Conservation (phyloP, 2,329 filamentous ascomycete species). For the Penicillium brevicompactum region DNA sequence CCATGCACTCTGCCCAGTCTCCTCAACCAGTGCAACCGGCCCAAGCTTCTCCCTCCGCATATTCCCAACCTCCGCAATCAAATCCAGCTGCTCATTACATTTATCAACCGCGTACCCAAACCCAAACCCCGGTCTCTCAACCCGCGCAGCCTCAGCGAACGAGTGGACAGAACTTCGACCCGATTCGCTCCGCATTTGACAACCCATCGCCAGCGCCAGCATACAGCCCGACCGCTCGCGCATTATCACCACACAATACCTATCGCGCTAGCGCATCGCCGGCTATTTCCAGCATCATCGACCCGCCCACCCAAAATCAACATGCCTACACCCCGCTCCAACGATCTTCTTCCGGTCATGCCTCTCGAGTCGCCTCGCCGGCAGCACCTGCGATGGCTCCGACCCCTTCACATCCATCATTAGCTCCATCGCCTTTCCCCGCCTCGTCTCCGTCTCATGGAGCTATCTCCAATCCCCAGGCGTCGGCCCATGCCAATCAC, state of each 20-base stretch:
- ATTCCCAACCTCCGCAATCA: slow-evolving; percentile 41
- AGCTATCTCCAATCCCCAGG: slow-evolving; percentile 19
- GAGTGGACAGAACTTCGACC: slow-evolving; percentile 84
- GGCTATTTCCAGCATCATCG: slow-evolving; percentile 87
- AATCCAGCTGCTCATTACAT: slow-evolving; percentile 49
- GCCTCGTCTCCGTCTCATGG: slow-evolving; percentile 26
- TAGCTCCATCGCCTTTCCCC: slow-evolving; percentile 27
- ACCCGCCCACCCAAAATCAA: slow-evolving; percentile 55
- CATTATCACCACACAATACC: slow-evolving; percentile 51
- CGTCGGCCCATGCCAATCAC: slow-evolving; percentile 14
- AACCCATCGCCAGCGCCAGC: slow-evolving; percentile 39
- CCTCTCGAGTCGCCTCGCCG: slow-evolving; percentile 29
- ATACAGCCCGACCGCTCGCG: slow-evolving; percentile 50
- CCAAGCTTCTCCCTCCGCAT: slow-evolving; percentile 12
- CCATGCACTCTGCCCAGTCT: background rate
- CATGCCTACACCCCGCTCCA: slow-evolving; percentile 30
- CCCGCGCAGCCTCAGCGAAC: slow-evolving; percentile 55
- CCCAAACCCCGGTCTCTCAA: slow-evolving; percentile 48
- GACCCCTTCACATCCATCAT: slow-evolving; percentile 24
- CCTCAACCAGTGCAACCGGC: slow-evolving; percentile 11
- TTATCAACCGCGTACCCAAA: slow-evolving; percentile 39
- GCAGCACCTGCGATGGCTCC: slow-evolving; percentile 27
- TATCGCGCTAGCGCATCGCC: slow-evolving; percentile 84
- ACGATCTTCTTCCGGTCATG: slow-evolving; percentile 32
- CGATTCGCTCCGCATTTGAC: slow-evolving; percentile 72